Conservation (phyloP, 257 asterid genomes). For the Salvia rosmarinus region DNA sequence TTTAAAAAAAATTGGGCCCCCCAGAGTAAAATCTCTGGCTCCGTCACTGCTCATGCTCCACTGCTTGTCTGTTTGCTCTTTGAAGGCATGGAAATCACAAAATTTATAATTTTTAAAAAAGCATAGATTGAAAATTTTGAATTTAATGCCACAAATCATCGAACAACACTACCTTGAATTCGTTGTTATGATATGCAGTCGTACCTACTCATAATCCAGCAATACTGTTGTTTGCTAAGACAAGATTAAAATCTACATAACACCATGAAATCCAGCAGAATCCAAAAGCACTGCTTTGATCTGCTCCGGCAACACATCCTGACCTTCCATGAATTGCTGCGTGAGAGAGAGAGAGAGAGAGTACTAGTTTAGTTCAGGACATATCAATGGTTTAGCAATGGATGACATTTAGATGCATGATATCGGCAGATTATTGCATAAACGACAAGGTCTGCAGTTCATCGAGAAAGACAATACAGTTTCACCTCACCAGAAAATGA, state of each 20-base stretch:
- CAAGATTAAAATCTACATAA: constrained; percentile 33
- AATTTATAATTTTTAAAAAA: neutral
- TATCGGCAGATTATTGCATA: neutral
- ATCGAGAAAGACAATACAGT: neutral
- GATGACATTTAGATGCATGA: neutral
- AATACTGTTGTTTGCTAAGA: constrained; percentile 2
- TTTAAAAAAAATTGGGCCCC: too few species aligned
- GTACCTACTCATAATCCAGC: neutral
- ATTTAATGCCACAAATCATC: neutral
- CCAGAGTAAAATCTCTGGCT: too few species aligned
- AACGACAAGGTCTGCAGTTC: neutral
- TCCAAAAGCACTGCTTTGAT: constrained; percentile 56
- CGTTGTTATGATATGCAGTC: constrained; percentile 1
- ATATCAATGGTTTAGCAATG: neutral
- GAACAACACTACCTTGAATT: constrained; percentile 2
- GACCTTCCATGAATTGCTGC: constrained; percentile 54
- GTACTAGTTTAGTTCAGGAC: neutral
- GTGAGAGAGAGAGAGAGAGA: constrained; percentile 1
- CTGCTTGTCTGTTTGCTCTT: neutral
- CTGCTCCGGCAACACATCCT: constrained; percentile 58
- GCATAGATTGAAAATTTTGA: constrained; percentile 2
- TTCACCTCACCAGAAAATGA: neutral
- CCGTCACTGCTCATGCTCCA: neutral
- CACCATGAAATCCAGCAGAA: constrained; percentile 58
- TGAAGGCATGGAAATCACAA: neutral